A percentile compares a stretch with the other conserved stretches of the same genome.
phyloP scores from a whole-genome alignment of 345 rosid species.

The Euclidium syriacum region DNA sequence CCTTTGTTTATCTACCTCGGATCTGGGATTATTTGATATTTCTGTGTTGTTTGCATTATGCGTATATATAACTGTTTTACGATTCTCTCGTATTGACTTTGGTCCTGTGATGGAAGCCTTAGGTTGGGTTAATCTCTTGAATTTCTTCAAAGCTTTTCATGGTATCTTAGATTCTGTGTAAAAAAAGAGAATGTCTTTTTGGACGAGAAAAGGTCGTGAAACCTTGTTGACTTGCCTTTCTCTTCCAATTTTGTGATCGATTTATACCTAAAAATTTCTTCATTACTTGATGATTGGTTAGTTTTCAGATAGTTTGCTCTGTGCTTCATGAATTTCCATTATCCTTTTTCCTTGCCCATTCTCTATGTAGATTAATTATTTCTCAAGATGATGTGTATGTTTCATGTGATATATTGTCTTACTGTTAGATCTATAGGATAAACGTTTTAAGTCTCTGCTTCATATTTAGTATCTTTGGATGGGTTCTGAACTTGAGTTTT shows the following conservation, averaged over 20 bases:
- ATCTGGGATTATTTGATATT: slow-evolving; percentile 7
- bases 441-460: background rate
- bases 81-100: background rate
- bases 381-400: no score
- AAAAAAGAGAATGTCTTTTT: background rate
- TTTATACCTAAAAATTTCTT: background rate
- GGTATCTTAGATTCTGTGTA: background rate
- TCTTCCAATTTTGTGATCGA: background rate
- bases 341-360: background rate
- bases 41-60: background rate
- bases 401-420: background rate
- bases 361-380: no score
- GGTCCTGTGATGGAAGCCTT: background rate
- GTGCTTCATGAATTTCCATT: background rate
- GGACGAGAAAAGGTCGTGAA: background rate
- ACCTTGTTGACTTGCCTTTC: slow-evolving; percentile 12
- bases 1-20: background rate
- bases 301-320: background rate
- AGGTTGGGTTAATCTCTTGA: background rate
- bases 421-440: background rate
- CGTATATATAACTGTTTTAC: background rate
- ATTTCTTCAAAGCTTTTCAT: background rate
- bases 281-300: background rate
- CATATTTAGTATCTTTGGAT: background rate
- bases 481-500: background rate